Evolutionary conservation across 805 yeast genomes (phyloP).

Genomic region (Suhomyces emberorum): DNA sequence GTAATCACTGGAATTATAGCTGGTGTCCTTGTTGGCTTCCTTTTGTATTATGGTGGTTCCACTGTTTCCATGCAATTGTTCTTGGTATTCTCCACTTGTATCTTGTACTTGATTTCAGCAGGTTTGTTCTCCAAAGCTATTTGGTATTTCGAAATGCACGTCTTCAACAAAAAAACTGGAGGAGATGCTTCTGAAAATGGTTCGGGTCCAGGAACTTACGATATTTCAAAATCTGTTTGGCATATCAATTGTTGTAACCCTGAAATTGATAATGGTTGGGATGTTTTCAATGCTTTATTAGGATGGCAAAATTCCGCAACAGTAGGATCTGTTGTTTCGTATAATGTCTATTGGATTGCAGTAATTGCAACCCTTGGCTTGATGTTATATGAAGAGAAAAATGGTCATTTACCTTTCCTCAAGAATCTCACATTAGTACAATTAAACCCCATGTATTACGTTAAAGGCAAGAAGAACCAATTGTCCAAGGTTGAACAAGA

Average conservation of each 20-base stretch:
- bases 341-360: conserved; percentile 24
- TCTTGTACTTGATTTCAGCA: conserved; percentile 23
- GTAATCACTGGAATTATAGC: conserved; percentile 21
- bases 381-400: conserved; percentile 23
- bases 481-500: conserved; percentile 51
- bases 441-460: conserved; percentile 72
- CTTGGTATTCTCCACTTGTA: conserved; percentile 23
- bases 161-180: conserved; percentile 16
- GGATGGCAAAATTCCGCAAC: conserved; percentile 30
- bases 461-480: conserved; percentile 63
- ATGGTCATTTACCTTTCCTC: conserved; percentile 23
- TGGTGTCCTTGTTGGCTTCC: conserved; percentile 18
- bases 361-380: conserved; percentile 14
- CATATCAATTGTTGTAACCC: conserved; percentile 29
- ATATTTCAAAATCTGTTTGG: conserved; percentile 22
- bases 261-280: conserved; percentile 23
- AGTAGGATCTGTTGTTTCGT: conserved; percentile 24
- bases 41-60: conserved; percentile 23
- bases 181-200: conserved; percentile 26
- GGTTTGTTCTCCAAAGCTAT: conserved; percentile 25
- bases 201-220: conserved; percentile 25
- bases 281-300: conserved; percentile 24
- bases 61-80: conserved; percentile 20
- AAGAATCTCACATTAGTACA: conserved; percentile 22
- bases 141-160: conserved; percentile 20